Percentiles rank a stretch among this genome's conserved stretches.
These are phyloP conservation scores for Phascolomyces articulosus DNA, from an alignment of 371 early-diverging fungal genomes.

Conservation along the genomic window DNA sequence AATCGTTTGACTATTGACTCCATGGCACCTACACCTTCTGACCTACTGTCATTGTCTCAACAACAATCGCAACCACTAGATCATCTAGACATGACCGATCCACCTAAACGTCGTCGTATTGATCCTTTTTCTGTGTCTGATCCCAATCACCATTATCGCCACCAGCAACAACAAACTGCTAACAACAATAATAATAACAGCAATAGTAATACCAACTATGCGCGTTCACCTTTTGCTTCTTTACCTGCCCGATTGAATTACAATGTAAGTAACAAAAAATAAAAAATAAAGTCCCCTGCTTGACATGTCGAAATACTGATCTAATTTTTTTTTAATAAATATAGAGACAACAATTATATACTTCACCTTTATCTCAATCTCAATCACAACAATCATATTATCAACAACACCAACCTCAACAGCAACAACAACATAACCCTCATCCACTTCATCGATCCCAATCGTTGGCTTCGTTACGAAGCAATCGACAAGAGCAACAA, in stretches of 20 bases:
- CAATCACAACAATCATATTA: neutral
- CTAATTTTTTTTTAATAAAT: neutral
- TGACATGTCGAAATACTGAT: too few relatives aligned
- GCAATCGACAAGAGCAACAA: neutral
- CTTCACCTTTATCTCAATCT: neutral
- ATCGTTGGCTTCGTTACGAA: conserved; percentile 6
- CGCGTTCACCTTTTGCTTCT: conserved; percentile 10
- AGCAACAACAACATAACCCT: neutral
- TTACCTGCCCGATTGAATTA: conserved; percentile 9
- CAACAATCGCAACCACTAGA: too few relatives aligned
- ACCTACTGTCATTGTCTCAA: neutral
- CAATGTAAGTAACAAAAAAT: neutral
- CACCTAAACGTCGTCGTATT: conserved; percentile 10
- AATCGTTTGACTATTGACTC: neutral
- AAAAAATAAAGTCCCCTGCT: too few relatives aligned
- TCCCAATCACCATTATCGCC: too few relatives aligned
- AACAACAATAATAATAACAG: neutral
- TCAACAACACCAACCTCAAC: conserved; percentile 8
- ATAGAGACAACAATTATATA: neutral
- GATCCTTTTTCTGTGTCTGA: neutral
- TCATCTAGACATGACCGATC: neutral
- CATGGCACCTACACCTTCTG: neutral
- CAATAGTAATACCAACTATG: neutral
- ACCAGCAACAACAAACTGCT: neutral
- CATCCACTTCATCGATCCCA: conserved; percentile 13